Evolutionary conservation across 257 asterid species (phyloP).

Genomic region (Schizonepeta tenuifolia): DNA sequence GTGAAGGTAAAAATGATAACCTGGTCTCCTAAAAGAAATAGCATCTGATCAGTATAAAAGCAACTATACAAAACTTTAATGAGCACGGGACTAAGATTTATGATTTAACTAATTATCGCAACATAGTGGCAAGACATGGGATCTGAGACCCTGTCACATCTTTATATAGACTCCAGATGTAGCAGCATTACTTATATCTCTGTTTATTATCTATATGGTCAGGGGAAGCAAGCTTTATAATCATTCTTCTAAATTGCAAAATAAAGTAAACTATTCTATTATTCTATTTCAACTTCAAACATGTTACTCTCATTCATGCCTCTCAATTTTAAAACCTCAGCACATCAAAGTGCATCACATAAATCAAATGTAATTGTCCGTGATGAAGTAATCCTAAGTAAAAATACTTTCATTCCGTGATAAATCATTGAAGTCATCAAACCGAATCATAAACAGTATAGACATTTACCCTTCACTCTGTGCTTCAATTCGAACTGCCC

Average conservation of each 20-base stretch:
- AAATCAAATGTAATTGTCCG: constrained; percentile 3
- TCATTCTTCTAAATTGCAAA: not conserved
- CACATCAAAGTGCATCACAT: constrained; percentile 21
- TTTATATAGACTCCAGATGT: constrained; percentile 23
- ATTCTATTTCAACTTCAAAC: constrained; percentile 9
- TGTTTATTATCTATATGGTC: constrained; percentile 16
- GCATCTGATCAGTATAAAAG: not conserved
- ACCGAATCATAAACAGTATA: constrained; percentile 34
- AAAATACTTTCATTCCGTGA: constrained; percentile 11
- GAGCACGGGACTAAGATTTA: constrained; percentile 3
- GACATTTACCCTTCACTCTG: constrained; percentile 63
- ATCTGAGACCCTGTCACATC: constrained; percentile 2
- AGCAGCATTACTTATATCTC: constrained; percentile 12
- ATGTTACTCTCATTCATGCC: constrained; percentile 19
- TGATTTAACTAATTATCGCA: not conserved
- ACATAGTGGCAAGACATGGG: constrained; percentile 3
- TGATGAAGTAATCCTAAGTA: constrained; percentile 24
- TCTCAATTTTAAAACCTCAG: constrained; percentile 26
- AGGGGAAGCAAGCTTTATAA: constrained; percentile 5
- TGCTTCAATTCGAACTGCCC: constrained; percentile 85
- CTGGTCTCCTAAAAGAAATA: not conserved
- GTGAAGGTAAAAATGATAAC: constrained; percentile 9
- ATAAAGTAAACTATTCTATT: not conserved
- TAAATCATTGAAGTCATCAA: not conserved
- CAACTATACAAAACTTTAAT: not conserved